Percentiles rank a stretch among this genome's conserved stretches.
Evolutionary conservation across 2,329 filamentous ascomycete genomes (phyloP).

Genomic region (Alternaria hordeiaustralica): DNA sequence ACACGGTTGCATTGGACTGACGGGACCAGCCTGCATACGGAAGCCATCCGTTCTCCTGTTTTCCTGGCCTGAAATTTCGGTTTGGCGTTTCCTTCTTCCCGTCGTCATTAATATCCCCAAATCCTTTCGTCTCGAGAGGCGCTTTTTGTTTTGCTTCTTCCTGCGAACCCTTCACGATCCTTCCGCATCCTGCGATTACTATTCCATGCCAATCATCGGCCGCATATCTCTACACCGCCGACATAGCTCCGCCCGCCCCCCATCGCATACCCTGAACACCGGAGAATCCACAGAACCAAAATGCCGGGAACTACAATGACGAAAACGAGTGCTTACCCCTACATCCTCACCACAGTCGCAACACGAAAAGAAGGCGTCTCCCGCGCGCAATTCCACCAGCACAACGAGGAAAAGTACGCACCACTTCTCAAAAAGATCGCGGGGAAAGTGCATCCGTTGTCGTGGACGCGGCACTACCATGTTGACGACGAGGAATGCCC

Average conservation of each 20-base stretch:
- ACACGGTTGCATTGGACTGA: not conserved
- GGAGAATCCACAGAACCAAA: not conserved
- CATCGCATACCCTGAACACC: not conserved
- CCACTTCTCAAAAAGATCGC: constrained; percentile 18
- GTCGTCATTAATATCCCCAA: too few relatives aligned
- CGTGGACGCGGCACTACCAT: constrained; percentile 25
- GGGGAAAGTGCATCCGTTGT: constrained; percentile 22
- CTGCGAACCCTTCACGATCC: not conserved
- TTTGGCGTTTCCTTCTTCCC: not conserved
- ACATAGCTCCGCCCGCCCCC: not conserved
- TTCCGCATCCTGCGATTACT: not conserved
- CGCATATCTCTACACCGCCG: not conserved
- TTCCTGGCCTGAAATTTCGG: not conserved
- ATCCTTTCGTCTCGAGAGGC: too few relatives aligned
- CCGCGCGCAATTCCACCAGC: constrained; percentile 18
- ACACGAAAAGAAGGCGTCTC: constrained; percentile 21
- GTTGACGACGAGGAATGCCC: constrained; percentile 20
- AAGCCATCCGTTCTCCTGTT: not conserved
- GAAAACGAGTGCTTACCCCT: constrained; percentile 18
- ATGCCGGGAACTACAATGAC: not conserved
- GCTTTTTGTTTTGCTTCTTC: not conserved
- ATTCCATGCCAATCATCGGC: not conserved
- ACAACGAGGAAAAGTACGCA: constrained; percentile 19
- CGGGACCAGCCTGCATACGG: not conserved
- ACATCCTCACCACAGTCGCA: constrained; percentile 18